Conservation (phyloP, 805 yeast species). For the Dipodascus albidus region DNA sequence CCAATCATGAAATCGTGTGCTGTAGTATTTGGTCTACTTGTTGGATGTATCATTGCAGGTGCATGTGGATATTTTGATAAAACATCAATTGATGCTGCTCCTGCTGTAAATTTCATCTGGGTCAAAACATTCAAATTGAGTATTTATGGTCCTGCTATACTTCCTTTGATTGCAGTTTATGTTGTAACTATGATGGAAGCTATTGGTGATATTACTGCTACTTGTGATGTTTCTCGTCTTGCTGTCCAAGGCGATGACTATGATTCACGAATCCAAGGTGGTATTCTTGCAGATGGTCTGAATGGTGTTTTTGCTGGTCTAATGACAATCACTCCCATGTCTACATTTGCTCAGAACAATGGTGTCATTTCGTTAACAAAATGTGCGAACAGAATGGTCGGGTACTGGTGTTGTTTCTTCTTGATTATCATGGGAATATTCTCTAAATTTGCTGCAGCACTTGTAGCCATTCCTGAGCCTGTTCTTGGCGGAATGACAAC, state of each 20-base stretch:
- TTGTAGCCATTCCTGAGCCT: slow-evolving; percentile 68
- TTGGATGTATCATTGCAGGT: slow-evolving; percentile 89
- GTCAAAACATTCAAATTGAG: slow-evolving; percentile 70
- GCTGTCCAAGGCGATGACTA: slow-evolving; percentile 73
- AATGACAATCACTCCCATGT: slow-evolving; percentile 79
- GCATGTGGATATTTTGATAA: slow-evolving; percentile 73
- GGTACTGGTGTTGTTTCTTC: slow-evolving; percentile 72
- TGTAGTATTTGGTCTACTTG: slow-evolving; percentile 70
- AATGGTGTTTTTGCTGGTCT: slow-evolving; percentile 69
- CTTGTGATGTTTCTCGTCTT: slow-evolving; percentile 79
- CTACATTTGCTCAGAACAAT: slow-evolving; percentile 90
- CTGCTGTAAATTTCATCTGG: slow-evolving; percentile 83
- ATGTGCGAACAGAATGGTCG: slow-evolving; percentile 78
- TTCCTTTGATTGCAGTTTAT: slow-evolving; percentile 77
- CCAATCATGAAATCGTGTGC: slow-evolving; percentile 95
- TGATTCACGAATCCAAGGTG: slow-evolving; percentile 87
- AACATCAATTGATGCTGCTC: slow-evolving; percentile 53
- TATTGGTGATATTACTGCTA: slow-evolving; percentile 90
- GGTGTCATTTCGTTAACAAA: slow-evolving; percentile 90
- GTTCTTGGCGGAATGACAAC: slow-evolving; percentile 85
- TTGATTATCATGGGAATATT: slow-evolving; percentile 78
- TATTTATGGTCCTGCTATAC: slow-evolving; percentile 75
- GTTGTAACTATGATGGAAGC: slow-evolving; percentile 84
- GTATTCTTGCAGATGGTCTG: slow-evolving; percentile 79
- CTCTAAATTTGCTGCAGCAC: slow-evolving; percentile 81